A percentile compares a stretch with the other conserved stretches of the same genome.
Conservation (phyloP, 2,329 filamentous ascomycete genomes). For the Verticillium dahliae region DNA sequence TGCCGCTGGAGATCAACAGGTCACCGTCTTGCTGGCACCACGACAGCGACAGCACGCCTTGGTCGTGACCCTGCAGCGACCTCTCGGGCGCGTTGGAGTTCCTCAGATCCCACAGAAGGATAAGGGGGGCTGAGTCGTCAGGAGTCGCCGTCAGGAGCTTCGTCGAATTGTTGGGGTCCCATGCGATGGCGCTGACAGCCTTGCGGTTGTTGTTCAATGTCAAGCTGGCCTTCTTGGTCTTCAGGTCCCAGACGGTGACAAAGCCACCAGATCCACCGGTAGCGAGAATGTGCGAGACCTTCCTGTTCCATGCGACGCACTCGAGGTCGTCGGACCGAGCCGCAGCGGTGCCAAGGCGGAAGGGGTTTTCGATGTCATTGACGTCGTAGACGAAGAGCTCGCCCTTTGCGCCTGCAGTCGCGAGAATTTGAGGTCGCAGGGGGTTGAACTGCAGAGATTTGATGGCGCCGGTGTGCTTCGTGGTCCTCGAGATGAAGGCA, state of each 20-base stretch:
- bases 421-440: constrained; percentile 80
- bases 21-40: constrained; percentile 93
- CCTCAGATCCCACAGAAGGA: constrained; percentile 88
- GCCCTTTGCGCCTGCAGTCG: constrained; percentile 88
- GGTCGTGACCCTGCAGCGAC: constrained; percentile 85
- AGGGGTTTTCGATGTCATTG: constrained; percentile 81
- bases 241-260: constrained; percentile 97
- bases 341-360: constrained; percentile 79
- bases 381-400: constrained; percentile 95
- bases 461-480: constrained; percentile 86
- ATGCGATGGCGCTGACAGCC: constrained; percentile 89
- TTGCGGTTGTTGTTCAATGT: constrained; percentile 95
- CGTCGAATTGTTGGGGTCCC: constrained; percentile 93
- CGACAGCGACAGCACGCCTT: constrained; percentile 86
- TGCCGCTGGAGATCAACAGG: constrained; percentile 85
- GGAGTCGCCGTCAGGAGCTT: constrained; percentile 90
- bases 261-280: constrained; percentile 91
- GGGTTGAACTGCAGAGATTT: constrained; percentile 97
- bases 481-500: constrained; percentile 77
- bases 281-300: constrained; percentile 91
- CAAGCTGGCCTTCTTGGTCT: constrained; percentile 94
- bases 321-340: constrained; percentile 93
- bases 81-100: constrained; percentile 94
- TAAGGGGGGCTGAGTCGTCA: constrained; percentile 80
- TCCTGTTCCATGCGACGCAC: constrained; percentile 97